Evolutionary conservation across 1,284 basidiomycete genomes (phyloP).

Genomic region (Cryptococcus sp.): DNA sequence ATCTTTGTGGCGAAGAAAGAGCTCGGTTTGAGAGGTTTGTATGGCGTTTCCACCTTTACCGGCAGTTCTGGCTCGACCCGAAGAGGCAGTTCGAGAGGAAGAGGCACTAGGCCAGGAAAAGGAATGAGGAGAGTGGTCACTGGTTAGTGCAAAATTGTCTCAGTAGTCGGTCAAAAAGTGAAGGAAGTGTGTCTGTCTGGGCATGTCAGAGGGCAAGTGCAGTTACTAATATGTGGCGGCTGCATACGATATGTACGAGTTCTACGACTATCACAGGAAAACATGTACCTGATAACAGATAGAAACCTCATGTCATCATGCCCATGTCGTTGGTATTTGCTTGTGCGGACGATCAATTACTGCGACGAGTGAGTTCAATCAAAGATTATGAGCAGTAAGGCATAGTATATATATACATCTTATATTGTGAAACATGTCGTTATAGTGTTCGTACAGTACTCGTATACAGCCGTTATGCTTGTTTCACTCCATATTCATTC

Average conservation of each 20-base stretch:
- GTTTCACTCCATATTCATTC: slow-evolving; percentile 7
- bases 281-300: too few species aligned
- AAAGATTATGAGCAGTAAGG: too few species aligned
- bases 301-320: slow-evolving; percentile 2
- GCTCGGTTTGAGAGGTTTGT: slow-evolving; percentile 14
- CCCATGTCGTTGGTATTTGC: neutral
- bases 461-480: slow-evolving; percentile 7
- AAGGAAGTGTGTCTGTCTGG: too few species aligned
- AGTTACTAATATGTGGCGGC: neutral
- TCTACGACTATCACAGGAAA: too few species aligned
- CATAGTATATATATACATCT: slow-evolving; percentile 1
- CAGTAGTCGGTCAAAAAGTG: too few species aligned
- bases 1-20: slow-evolving; percentile 10
- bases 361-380: too few species aligned
- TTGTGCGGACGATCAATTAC: too few species aligned
- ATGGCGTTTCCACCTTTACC: neutral
- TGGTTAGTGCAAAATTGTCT: neutral
- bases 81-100: slow-evolving; percentile 3
- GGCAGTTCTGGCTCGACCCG: neutral
- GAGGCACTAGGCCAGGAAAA: neutral
- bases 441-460: too few species aligned
- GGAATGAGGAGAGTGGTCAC: slow-evolving; percentile 6
- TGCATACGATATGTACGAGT: too few species aligned
- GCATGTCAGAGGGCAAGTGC: neutral
- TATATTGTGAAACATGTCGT: too few species aligned